Evolutionary conservation across 108 stramenopile genomes (phyloP).

Genomic region (Phaeodactylum tricornutum): DNA sequence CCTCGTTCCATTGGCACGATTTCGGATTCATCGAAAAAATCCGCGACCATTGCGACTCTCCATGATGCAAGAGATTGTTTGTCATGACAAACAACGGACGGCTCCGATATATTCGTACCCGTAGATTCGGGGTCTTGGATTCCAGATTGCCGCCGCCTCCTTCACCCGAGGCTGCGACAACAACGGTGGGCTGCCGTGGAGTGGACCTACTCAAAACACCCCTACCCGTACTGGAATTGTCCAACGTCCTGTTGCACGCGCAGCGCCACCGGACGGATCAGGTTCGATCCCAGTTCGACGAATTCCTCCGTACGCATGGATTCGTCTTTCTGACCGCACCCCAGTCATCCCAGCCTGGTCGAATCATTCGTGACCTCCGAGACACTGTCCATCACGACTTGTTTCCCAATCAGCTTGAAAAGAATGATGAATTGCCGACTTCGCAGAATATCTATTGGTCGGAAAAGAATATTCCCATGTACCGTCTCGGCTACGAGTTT

Average conservation of each 20-base stretch:
- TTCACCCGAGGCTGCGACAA: no score
- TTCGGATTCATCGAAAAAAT: no score
- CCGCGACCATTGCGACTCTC: no score
- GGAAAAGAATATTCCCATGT: conserved; percentile 13
- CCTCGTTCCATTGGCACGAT: no score
- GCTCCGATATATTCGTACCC: no score
- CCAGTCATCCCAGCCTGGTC: neutral
- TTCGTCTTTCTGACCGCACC: neutral
- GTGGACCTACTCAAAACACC: no score
- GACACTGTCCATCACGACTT: conserved; percentile 1
- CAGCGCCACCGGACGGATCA: neutral
- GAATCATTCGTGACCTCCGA: conserved; percentile 1
- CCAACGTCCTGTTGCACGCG: neutral
- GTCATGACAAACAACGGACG: no score
- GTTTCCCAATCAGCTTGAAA: neutral
- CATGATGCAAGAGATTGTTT: no score
- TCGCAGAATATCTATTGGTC: conserved; percentile 6
- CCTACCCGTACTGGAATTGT: neutral
- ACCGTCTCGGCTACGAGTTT: conserved; percentile 10
- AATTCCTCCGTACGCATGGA: conserved; percentile 1
- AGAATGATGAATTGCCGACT: neutral
- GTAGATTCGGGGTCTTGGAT: no score
- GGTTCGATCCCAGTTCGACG: neutral
- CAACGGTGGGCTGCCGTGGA: no score
- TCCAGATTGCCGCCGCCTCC: no score